Evolutionary conservation across 1,139 yeast genomes (phyloP), one percentile per base, ranked within the genome.

Genomic region (Pichia sp.): DNA sequence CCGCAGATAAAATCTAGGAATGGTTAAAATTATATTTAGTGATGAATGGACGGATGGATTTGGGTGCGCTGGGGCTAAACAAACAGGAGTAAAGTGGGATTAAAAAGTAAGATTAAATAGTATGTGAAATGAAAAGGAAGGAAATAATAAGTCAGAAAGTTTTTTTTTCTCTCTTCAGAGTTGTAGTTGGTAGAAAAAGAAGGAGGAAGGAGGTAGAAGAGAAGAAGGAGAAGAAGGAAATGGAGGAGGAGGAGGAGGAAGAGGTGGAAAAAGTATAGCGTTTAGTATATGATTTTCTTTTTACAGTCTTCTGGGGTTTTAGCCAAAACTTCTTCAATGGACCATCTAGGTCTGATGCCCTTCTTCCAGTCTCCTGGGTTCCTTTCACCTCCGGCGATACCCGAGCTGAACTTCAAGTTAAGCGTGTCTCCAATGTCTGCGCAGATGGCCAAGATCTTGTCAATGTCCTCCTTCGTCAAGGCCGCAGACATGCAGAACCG

Each of bases 401-500:
- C 92, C 51, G 90, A 81, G 64, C 92, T 83, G 64, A 86, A 84
- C 69, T 91, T 91, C 71, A 92, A 79, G 68, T 78, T 83, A 57
- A 88, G 70, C 64, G 75, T 73, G 64, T 88, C 95, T 53, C 98
- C 99, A 57, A 91, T 79, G 64, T 86, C 91, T 65, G 84, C 83
- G 65, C 88, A 79, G 64, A 81, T 85, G 52, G 80, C 77, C 63
- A 93, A 78, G 46, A 92, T 79, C 61, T 82, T 79, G 71, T 93
- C 99, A 66, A 92, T 81, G 71, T 93, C 99, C 64, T 87, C 95
- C 72, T 93, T 93, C 33, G 96, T 93, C 64, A 95, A 78, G 1
- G 98, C 89, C 0, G 98, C 78, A 57, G 96, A 87, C 61, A 95
- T 87, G 76, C 99, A 93, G 65, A 93, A 81, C 70, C 99, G 83